A percentile compares a stretch with the other conserved stretches of the same genome.
Evolutionary conservation across 2,329 filamentous ascomycete genomes (phyloP).

Genomic region (Aspergillus persii): DNA sequence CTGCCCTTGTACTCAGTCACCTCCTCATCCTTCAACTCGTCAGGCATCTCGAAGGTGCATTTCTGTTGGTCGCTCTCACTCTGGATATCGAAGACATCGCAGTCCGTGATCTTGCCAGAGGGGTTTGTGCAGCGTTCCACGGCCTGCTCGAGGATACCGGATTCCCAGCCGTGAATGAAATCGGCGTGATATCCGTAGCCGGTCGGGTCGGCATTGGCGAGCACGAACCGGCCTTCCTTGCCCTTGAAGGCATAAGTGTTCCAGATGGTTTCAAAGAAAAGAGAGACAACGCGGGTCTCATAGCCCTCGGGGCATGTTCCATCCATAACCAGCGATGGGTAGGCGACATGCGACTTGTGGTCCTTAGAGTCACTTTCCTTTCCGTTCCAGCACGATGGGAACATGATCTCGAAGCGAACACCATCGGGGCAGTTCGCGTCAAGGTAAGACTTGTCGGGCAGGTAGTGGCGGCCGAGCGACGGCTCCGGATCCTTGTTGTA

Average conservation of each 20-base stretch:
- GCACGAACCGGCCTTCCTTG: constrained; percentile 66
- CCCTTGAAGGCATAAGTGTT: constrained; percentile 65
- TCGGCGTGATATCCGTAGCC: constrained; percentile 76
- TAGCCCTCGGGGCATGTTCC: constrained; percentile 72
- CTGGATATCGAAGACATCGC: constrained; percentile 71
- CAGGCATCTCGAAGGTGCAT: constrained; percentile 64
- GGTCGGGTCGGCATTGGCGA: constrained; percentile 75
- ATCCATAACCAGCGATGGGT: constrained; percentile 72
- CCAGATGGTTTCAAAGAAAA: constrained; percentile 88
- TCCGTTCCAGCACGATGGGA: constrained; percentile 87
- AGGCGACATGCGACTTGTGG: constrained; percentile 69
- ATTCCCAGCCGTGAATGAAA: constrained; percentile 77
- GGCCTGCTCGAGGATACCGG: constrained; percentile 66
- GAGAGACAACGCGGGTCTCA: constrained; percentile 65
- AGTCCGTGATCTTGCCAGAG: constrained; percentile 70
- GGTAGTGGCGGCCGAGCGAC: constrained; percentile 74
- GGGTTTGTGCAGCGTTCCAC: constrained; percentile 70
- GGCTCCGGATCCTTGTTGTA: constrained; percentile 66
- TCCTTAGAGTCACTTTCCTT: constrained; percentile 55
- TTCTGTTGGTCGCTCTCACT: constrained; percentile 50
- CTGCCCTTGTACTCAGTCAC: constrained; percentile 53
- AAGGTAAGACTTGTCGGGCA: constrained; percentile 76
- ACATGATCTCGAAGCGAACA: constrained; percentile 78
- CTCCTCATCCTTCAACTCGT: constrained; percentile 58
- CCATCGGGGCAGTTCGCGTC: constrained; percentile 81